A percentile compares a stretch with the other conserved stretches of the same genome.
phyloP scores from a whole-genome alignment of 1,284 basidiomycete genomes.

The Ustilago trichophora region DNA sequence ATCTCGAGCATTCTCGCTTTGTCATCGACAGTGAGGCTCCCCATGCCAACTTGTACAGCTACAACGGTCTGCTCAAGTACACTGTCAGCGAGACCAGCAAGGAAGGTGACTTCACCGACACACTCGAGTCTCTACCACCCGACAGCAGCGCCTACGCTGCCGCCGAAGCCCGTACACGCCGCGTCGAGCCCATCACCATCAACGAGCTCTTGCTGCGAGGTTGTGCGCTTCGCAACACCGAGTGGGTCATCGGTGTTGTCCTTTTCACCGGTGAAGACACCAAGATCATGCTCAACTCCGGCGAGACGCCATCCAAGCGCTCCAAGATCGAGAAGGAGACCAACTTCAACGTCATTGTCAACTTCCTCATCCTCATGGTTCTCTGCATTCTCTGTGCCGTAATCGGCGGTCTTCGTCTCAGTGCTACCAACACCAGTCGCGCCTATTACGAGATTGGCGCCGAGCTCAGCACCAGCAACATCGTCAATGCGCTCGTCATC shows the following conservation, averaged over 20 bases:
- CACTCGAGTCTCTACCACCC: slow-evolving; percentile 27
- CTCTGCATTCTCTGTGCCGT: slow-evolving; percentile 81
- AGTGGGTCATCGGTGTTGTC: slow-evolving; percentile 93
- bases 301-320: slow-evolving; percentile 80
- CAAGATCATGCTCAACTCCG: slow-evolving; percentile 97
- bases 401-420: slow-evolving; percentile 79
- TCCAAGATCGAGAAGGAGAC: slow-evolving; percentile 97
- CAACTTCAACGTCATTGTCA: slow-evolving; percentile 97
- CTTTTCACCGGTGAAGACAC: slow-evolving; percentile 94
- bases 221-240: slow-evolving; percentile 89
- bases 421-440: slow-evolving; percentile 75
- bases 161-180: slow-evolving; percentile 60
- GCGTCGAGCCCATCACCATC: slow-evolving; percentile 74
- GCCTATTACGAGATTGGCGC: slow-evolving; percentile 71
- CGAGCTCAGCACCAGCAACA: slow-evolving; percentile 67
- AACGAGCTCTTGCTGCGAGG: slow-evolving; percentile 93
- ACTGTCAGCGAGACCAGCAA: slow-evolving; percentile 48
- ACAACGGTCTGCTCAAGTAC: slow-evolving; percentile 85
- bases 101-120: slow-evolving; percentile 32
- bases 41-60: slow-evolving; percentile 90
- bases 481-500: slow-evolving; percentile 84
- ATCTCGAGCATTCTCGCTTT: slow-evolving; percentile 85
- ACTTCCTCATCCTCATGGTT: slow-evolving; percentile 80
- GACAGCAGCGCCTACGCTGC: slow-evolving; percentile 51
- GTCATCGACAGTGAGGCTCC: slow-evolving; percentile 90